Percentiles rank a stretch among this genome's conserved stretches.
Conservation (phyloP, 1,284 basidiomycete genomes). For the Chalciporus sp. region DNA sequence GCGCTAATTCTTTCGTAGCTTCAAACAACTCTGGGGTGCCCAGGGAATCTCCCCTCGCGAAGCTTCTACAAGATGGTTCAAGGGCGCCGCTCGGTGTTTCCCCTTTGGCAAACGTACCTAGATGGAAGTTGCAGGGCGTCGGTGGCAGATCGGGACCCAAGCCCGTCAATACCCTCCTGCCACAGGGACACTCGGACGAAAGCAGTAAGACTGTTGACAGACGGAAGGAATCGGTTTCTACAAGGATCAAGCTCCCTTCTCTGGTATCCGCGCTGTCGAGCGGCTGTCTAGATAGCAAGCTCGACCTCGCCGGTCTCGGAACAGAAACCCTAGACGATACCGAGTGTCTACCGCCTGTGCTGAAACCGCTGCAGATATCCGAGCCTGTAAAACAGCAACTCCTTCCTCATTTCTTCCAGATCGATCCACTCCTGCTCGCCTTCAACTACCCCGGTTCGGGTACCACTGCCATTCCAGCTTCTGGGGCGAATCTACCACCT, state of each 20-base stretch:
- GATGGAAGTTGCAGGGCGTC: not conserved
- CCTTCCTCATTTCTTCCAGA: constrained; percentile 14
- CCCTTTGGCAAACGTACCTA: not conserved
- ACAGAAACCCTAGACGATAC: not conserved
- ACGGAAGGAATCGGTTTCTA: not conserved
- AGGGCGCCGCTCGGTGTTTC: not conserved
- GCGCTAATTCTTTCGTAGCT: not conserved
- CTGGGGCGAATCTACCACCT: not conserved
- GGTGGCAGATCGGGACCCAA: not conserved
- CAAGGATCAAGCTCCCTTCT: constrained; percentile 17
- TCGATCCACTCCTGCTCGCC: constrained; percentile 31
- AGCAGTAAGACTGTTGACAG: not conserved
- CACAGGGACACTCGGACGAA: not conserved
- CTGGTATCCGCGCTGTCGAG: constrained; percentile 23
- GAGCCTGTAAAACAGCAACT: constrained; percentile 4
- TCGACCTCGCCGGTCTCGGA: constrained; percentile 9
- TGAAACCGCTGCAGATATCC: constrained; percentile 23
- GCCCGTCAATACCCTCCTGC: not conserved
- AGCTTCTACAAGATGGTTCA: not conserved
- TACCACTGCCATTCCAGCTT: not conserved
- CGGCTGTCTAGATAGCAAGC: constrained; percentile 13
- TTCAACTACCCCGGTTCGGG: constrained; percentile 11
- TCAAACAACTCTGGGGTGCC: not conserved
- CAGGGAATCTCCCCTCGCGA: constrained; percentile 1
- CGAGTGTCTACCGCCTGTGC: constrained; percentile 21